Conservation (phyloP, 2,329 filamentous ascomycete species). For the Zelopaecilomyces penicillatus region DNA sequence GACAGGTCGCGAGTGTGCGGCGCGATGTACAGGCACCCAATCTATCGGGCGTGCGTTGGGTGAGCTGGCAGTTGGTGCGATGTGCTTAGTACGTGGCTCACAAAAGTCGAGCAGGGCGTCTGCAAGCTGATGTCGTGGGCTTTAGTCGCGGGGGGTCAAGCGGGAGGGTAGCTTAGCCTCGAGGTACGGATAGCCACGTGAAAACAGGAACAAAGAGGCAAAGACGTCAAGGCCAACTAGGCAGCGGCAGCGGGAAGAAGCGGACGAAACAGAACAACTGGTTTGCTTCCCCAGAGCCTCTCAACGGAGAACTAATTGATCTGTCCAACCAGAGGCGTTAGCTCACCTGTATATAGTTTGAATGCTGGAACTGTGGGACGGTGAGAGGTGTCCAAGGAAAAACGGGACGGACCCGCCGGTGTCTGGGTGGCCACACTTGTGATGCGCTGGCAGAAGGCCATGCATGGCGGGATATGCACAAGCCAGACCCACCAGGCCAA, state of each 20-base stretch:
- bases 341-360: slow-evolving; percentile 23
- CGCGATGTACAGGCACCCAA: slow-evolving; percentile 40
- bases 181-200: slow-evolving; percentile 35
- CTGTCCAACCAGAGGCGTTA: slow-evolving; percentile 30
- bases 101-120: slow-evolving; percentile 47
- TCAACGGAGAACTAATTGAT: slow-evolving; percentile 18
- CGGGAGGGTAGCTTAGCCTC: slow-evolving; percentile 24
- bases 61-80: slow-evolving; percentile 52
- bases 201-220: slow-evolving; percentile 13
- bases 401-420: slow-evolving; percentile 15
- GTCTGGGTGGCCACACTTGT: slow-evolving; percentile 24
- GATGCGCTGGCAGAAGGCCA: slow-evolving; percentile 33
- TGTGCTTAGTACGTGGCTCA: slow-evolving; percentile 40
- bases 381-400: slow-evolving; percentile 15
- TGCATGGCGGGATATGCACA: slow-evolving; percentile 53
- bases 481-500: slow-evolving; percentile 10
- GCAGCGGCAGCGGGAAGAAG: slow-evolving; percentile 10
- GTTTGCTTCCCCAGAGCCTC: slow-evolving; percentile 15
- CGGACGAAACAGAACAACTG: slow-evolving; percentile 14
- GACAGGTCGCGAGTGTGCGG: slow-evolving; percentile 8
- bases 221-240: slow-evolving; percentile 1
- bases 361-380: slow-evolving; percentile 15
- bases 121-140: slow-evolving; percentile 45
- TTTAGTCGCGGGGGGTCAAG: slow-evolving; percentile 9
- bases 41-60: slow-evolving; percentile 50